Conservation (phyloP, 306 rosid species). For the Prunus mume region DNA sequence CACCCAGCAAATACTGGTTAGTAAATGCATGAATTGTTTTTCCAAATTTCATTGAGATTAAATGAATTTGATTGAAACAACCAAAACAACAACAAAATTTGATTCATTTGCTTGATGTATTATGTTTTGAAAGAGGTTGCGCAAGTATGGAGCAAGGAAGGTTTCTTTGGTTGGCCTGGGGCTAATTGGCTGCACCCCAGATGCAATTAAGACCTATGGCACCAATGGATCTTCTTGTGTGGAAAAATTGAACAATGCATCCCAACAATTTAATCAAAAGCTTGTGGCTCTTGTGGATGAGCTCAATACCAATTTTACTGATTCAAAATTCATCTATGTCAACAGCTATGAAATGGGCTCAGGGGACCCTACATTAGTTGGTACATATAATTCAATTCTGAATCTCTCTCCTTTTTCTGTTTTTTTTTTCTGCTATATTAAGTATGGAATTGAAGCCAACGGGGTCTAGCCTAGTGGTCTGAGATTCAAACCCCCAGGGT, state of each 20-base stretch:
- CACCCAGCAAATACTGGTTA: conserved; percentile 1
- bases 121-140: conserved; percentile 1
- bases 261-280: conserved; percentile 33
- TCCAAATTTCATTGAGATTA: too few relatives aligned
- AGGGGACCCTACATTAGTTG: conserved; percentile 7
- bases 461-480: too few relatives aligned
- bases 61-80: too few relatives aligned
- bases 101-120: neutral
- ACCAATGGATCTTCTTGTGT: conserved; percentile 46
- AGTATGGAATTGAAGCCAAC: too few relatives aligned
- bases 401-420: too few relatives aligned
- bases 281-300: conserved; percentile 35
- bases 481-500: too few relatives aligned
- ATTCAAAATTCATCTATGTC: conserved; percentile 44
- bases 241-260: conserved; percentile 27
- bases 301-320: conserved; percentile 26
- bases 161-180: conserved; percentile 15
- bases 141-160: conserved; percentile 16
- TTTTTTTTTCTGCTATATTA: too few relatives aligned
- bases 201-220: conserved; percentile 31
- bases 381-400: neutral
- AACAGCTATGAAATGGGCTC: conserved; percentile 16
- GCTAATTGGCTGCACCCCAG: conserved; percentile 30
- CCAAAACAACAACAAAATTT: neutral
- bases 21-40: neutral